Percentiles rank a stretch among this genome's conserved stretches.
Evolutionary conservation across 192 early-diverging fungal species (phyloP).

Genomic region (Backusella liffmaniae): DNA sequence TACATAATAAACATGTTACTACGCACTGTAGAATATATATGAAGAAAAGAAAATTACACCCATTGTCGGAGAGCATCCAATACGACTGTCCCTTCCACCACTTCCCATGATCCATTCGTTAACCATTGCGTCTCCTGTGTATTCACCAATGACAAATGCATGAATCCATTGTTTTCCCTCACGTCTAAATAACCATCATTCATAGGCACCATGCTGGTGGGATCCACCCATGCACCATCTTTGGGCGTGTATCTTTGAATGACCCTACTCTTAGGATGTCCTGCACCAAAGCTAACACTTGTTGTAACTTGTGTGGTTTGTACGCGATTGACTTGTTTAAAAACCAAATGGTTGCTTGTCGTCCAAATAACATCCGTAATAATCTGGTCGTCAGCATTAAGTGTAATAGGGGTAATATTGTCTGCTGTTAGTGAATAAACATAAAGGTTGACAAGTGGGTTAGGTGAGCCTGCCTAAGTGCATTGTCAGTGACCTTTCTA

Average conservation of each 20-base stretch:
- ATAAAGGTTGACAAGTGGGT: slow-evolving; percentile 75
- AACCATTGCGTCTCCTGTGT: slow-evolving; percentile 37
- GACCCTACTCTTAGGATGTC: neutral
- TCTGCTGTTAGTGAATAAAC: slow-evolving; percentile 45
- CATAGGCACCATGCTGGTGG: slow-evolving; percentile 37
- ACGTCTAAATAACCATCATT: slow-evolving; percentile 57
- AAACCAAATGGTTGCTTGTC: slow-evolving; percentile 62
- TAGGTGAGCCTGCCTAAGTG: slow-evolving; percentile 65
- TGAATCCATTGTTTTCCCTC: slow-evolving; percentile 56
- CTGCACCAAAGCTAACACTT: slow-evolving; percentile 47
- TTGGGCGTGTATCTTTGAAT: slow-evolving; percentile 58
- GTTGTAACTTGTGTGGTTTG: slow-evolving; percentile 81
- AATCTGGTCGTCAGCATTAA: slow-evolving; percentile 69
- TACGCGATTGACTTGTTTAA: slow-evolving; percentile 83
- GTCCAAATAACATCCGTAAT: slow-evolving; percentile 84
- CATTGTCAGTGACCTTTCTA: slow-evolving; percentile 15
- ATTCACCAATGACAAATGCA: slow-evolving; percentile 66
- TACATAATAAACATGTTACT: neutral
- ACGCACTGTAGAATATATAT: neutral
- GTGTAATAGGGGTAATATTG: slow-evolving; percentile 4
- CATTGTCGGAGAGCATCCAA: slow-evolving; percentile 34
- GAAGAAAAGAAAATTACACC: slow-evolving; percentile 40
- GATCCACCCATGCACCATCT: slow-evolving; percentile 77
- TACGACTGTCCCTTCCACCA: slow-evolving; percentile 44
- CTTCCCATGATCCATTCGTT: slow-evolving; percentile 68